Percentiles rank a stretch among this genome's conserved stretches.
Conservation (phyloP, 2,329 filamentous ascomycete species). For the Boeremia lycopersici region DNA sequence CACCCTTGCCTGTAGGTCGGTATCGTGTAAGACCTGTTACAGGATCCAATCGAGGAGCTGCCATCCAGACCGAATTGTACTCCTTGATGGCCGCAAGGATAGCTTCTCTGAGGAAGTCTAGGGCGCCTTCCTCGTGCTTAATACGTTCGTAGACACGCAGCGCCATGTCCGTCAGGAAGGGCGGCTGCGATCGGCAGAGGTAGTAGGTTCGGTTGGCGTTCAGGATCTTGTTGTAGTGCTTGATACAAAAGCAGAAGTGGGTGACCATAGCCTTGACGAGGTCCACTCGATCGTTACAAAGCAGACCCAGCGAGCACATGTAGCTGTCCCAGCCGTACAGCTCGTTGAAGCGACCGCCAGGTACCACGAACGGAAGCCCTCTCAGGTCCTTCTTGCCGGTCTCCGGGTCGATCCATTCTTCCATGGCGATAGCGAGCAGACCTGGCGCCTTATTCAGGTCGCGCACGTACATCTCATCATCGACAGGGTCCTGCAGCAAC, state of each 20-base stretch:
- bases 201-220: conserved; percentile 98
- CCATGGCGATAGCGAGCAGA: conserved; percentile 87
- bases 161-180: conserved; percentile 97
- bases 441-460: conserved; percentile 88
- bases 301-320: conserved; percentile 91
- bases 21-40: conserved; percentile 83
- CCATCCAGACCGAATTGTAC: conserved; percentile 87
- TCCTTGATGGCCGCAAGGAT: conserved; percentile 96
- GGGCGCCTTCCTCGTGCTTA: conserved; percentile 78
- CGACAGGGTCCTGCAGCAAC: conserved; percentile 71
- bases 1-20: conserved; percentile 79
- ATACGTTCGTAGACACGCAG: conserved; percentile 92
- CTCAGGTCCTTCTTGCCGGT: conserved; percentile 73
- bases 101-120: conserved; percentile 79
- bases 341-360: conserved; percentile 96
- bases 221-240: conserved; percentile 97
- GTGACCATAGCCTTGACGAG: conserved; percentile 92
- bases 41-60: conserved; percentile 72
- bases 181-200: conserved; percentile 89
- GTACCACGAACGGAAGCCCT: conserved; percentile 94
- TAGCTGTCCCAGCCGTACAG: conserved; percentile 99
- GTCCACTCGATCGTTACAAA: conserved; percentile 83
- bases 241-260: conserved; percentile 98
- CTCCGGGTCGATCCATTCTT: conserved; percentile 68
- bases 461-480: conserved; percentile 80